Evolutionary conservation across 176 grass and related monocot genomes (phyloP), one percentile per base, ranked within the genome.

Genomic region (Triticum urartu): DNA sequence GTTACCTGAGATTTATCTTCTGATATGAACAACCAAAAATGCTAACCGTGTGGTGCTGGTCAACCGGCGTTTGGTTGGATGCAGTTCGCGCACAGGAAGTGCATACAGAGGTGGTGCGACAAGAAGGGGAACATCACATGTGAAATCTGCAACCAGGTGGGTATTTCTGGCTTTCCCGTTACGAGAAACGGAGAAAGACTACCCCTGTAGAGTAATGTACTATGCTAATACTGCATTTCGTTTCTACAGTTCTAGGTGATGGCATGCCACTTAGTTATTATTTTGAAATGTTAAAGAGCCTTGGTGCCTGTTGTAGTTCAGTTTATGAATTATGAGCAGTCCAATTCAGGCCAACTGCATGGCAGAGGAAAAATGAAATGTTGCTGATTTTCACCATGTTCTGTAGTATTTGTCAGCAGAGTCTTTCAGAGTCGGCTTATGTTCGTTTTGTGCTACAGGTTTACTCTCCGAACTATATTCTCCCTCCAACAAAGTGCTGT

Each of bases 31-130:
- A 13, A 59, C 20, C 54, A 3, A 20, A 79, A 85, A 81, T 80
- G 62, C 39, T 85, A 81, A 88, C 76, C 18, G 48, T 50, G 28
- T 85, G 61, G 54, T 54, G 18, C 54, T 81, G 14, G 75, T 61
- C 21, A 64, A 64, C 82, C 70, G 62, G 0, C 70, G 12, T 88
- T 88, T 88, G 52, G 40, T 72, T 81, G 38, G 26, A 56, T 91
- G 69, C 90, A 96, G 97, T 99, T 96, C 74, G 97, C 94, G 15
- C 97, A 99, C 79, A 91, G 94, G 89, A 99, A 94, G 82, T 99
- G 97, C 85, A 97, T 99, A 79, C 94, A 99, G 84, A 96, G 90
- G 89, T 99, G 97, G 97, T 99, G 97, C 87, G 91, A 96, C 78
- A 99, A 99, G 85, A 99, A 99, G 81, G 94, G 94, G 45, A 90